A percentile compares a stretch with the other conserved stretches of the same genome.
Conservation (phyloP, 495 filamentous ascomycete genomes). For the Aspergillus haitiensis region DNA sequence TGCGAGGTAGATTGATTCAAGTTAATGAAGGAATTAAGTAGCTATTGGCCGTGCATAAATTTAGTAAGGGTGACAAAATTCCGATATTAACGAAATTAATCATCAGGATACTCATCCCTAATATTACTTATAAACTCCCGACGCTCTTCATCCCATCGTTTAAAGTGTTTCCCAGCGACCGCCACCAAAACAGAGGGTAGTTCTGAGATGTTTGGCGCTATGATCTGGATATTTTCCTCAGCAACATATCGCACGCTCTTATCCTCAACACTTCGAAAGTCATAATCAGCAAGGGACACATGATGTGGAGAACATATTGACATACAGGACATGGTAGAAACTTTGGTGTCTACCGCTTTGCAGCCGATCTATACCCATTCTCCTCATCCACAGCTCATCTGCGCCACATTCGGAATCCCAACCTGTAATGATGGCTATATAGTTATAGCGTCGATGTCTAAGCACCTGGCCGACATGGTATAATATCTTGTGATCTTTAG, state of each 20-base stretch:
- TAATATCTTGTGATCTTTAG: slow-evolving; percentile 47
- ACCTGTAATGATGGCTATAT: slow-evolving; percentile 78
- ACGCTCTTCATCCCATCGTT: slow-evolving; percentile 70
- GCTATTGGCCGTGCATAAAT: not conserved
- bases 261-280: slow-evolving; percentile 61
- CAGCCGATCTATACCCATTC: slow-evolving; percentile 63
- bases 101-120: slow-evolving; percentile 80
- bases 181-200: slow-evolving; percentile 56
- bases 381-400: slow-evolving; percentile 55
- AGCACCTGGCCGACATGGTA: slow-evolving; percentile 85
- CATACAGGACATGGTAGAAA: slow-evolving; percentile 84
- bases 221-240: slow-evolving; percentile 78
- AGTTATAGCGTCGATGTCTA: slow-evolving; percentile 75
- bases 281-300: not conserved
- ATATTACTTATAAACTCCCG: slow-evolving; percentile 84
- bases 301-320: slow-evolving; percentile 19
- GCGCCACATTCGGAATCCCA: slow-evolving; percentile 69
- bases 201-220: slow-evolving; percentile 49
- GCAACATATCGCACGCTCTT: slow-evolving; percentile 74
- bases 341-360: slow-evolving; percentile 66
- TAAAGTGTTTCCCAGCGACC: slow-evolving; percentile 85
- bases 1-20: not conserved
- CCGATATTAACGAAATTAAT: slow-evolving; percentile 42
- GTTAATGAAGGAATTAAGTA: not conserved
- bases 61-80: not conserved